These are phyloP conservation scores for Colletotrichum cereale DNA, from an alignment of 2,329 filamentous ascomycete genomes.

Conservation along the genomic window DNA sequence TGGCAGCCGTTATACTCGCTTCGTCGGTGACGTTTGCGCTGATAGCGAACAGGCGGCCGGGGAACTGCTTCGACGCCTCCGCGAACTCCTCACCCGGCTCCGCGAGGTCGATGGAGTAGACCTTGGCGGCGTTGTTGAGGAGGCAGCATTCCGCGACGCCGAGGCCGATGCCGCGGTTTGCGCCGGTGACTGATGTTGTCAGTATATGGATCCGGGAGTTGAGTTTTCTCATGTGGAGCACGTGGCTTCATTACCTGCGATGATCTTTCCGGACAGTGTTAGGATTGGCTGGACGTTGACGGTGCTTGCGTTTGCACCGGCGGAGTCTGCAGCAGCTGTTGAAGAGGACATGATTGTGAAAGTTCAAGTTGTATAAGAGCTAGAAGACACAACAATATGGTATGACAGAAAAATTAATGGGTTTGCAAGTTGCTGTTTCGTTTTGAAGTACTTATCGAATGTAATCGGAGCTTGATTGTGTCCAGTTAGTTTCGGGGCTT, in stretches of 20 bases:
- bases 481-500: neutral
- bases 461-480: too few species aligned
- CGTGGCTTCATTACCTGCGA: constrained; percentile 50
- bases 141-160: constrained; percentile 62
- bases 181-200: constrained; percentile 52
- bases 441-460: neutral
- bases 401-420: neutral
- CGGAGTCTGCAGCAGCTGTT: neutral
- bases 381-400: neutral
- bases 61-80: constrained; percentile 46
- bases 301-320: constrained; percentile 1
- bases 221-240: neutral
- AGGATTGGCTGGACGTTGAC: constrained; percentile 40
- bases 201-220: neutral
- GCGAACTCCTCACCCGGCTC: constrained; percentile 45
- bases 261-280: constrained; percentile 52
- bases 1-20: constrained; percentile 55
- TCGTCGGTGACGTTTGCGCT: constrained; percentile 62
- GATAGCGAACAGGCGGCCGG: constrained; percentile 54
- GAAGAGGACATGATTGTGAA: constrained; percentile 21
- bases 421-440: neutral
- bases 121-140: constrained; percentile 55
- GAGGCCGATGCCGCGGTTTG: constrained; percentile 59
- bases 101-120: constrained; percentile 52
- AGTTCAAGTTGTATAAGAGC: too few species aligned